phyloP scores from a whole-genome alignment of 352 stramenopile genomes.

The Globisporangium uncinulatum region DNA sequence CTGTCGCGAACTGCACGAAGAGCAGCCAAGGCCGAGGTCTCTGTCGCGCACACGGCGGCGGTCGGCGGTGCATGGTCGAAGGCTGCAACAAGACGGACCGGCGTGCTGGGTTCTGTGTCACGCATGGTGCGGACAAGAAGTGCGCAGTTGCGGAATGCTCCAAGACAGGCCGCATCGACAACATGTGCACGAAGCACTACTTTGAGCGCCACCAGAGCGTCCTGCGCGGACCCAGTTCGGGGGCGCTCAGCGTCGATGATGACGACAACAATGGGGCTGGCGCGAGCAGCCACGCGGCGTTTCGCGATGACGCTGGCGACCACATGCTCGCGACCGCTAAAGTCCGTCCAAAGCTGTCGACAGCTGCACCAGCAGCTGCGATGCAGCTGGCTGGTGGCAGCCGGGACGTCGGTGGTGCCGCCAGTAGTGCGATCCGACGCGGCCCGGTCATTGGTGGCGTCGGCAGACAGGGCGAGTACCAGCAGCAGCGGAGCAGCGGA shows the following conservation, averaged over 20 bases:
- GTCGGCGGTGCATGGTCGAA: conserved; percentile 69
- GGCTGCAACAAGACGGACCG: not conserved
- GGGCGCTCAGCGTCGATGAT: conserved; percentile 2
- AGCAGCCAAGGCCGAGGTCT: conserved; percentile 80
- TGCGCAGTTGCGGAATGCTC: too few relatives aligned
- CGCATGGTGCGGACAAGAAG: too few relatives aligned
- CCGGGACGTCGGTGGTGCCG: not conserved
- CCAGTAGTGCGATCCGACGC: not conserved
- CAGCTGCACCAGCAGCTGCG: not conserved
- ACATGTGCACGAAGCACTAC: too few relatives aligned
- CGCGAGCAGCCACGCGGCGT: not conserved
- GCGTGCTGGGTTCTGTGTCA: too few relatives aligned
- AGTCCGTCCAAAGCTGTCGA: not conserved
- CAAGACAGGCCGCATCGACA: too few relatives aligned
- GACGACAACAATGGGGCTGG: conserved; percentile 1
- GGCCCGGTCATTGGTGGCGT: not conserved
- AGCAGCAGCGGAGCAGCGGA: conserved; percentile 1
- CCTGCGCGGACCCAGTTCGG: not conserved
- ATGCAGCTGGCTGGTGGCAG: not conserved
- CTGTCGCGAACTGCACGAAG: conserved; percentile 77
- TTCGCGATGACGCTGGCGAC: not conserved
- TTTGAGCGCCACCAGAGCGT: conserved; percentile 44
- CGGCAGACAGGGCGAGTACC: conserved; percentile 7
- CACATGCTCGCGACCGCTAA: not conserved
- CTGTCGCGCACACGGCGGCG: conserved; percentile 79